A percentile compares a stretch with the other conserved stretches of the same genome.
Evolutionary conservation across 495 filamentous ascomycete species (phyloP).

Genomic region (Hyaloscypha variabilis): DNA sequence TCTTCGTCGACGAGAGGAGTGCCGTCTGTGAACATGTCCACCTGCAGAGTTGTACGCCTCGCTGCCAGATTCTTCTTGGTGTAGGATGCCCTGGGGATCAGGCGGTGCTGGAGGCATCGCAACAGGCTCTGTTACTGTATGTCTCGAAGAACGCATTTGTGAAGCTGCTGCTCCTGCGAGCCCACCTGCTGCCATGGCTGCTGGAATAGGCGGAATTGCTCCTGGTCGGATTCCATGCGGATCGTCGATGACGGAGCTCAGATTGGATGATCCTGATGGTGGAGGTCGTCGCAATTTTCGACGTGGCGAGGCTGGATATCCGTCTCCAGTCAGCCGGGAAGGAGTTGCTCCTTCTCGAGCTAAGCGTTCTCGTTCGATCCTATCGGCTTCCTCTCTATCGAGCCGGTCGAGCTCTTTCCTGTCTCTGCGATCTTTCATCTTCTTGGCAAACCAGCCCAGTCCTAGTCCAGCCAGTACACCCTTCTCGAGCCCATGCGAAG

Average conservation of each 20-base stretch:
- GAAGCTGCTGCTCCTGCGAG: slow-evolving; percentile 35
- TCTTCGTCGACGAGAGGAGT: slow-evolving; percentile 40
- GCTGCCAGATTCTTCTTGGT: slow-evolving; percentile 59
- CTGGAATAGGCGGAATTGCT: slow-evolving; percentile 47
- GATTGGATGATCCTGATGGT: slow-evolving; percentile 36
- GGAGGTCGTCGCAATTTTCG: slow-evolving; percentile 49
- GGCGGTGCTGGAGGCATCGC: slow-evolving; percentile 52
- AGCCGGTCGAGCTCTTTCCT: slow-evolving; percentile 66
- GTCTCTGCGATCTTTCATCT: slow-evolving; percentile 62
- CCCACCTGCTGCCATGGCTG: slow-evolving; percentile 33
- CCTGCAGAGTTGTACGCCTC: slow-evolving; percentile 56
- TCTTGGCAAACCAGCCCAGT: slow-evolving; percentile 63
- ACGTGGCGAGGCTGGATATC: slow-evolving; percentile 50
- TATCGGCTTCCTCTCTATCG: slow-evolving; percentile 51
- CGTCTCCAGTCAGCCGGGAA: slow-evolving; percentile 59
- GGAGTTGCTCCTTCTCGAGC: slow-evolving; percentile 36
- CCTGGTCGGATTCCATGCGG: slow-evolving; percentile 25
- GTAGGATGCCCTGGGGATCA: slow-evolving; percentile 60
- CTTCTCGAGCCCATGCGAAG: slow-evolving; percentile 57
- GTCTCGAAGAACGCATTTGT: slow-evolving; percentile 29
- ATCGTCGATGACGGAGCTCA: slow-evolving; percentile 25
- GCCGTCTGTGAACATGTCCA: slow-evolving; percentile 48
- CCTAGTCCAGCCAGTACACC: slow-evolving; percentile 69
- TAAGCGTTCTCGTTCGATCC: slow-evolving; percentile 49
- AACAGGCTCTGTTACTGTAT: slow-evolving; percentile 38